phyloP scores from a whole-genome alignment of 495 filamentous ascomycete genomes.

The Neurospora cerealis region DNA sequence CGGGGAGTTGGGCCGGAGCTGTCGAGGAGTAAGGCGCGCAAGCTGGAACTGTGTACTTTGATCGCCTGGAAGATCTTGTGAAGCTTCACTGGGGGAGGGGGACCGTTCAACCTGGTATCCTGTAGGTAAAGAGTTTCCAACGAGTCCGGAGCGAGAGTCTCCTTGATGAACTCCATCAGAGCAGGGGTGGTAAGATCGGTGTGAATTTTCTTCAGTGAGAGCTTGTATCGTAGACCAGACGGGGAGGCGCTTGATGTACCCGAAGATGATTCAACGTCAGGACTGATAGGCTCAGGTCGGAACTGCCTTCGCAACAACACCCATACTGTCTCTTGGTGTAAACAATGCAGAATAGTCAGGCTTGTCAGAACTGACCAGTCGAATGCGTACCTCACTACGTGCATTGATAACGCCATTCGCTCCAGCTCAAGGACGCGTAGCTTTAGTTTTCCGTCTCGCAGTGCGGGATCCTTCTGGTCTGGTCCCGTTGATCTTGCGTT shows the following conservation, averaged over 20 bases:
- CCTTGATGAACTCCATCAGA: slow-evolving; percentile 74
- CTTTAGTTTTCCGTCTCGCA: slow-evolving; percentile 46
- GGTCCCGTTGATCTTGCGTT: background rate
- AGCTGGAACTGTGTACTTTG: slow-evolving; percentile 58
- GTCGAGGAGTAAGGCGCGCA: slow-evolving; percentile 73
- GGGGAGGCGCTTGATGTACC: slow-evolving; percentile 6
- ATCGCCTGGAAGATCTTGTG: slow-evolving; percentile 68
- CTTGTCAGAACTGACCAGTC: slow-evolving; percentile 74
- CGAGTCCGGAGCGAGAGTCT: slow-evolving; percentile 75
- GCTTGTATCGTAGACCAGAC: slow-evolving; percentile 46
- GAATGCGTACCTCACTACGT: slow-evolving; percentile 57
- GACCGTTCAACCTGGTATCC: slow-evolving; percentile 48
- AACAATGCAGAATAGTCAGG: slow-evolving; percentile 73
- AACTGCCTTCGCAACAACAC: slow-evolving; percentile 64
- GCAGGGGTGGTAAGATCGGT: slow-evolving; percentile 70
- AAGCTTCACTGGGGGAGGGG: slow-evolving; percentile 48
- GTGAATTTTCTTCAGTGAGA: slow-evolving; percentile 72
- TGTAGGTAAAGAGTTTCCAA: slow-evolving; percentile 80
- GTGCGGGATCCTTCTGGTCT: slow-evolving; percentile 6
- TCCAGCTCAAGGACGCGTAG: slow-evolving; percentile 76
- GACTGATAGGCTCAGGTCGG: slow-evolving; percentile 40
- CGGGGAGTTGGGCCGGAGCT: slow-evolving; percentile 32
- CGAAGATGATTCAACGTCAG: slow-evolving; percentile 16
- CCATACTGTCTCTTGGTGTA: slow-evolving; percentile 73
- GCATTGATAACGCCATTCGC: slow-evolving; percentile 62